A percentile compares a stretch with the other conserved stretches of the same genome.
Evolutionary conservation across 805 yeast species (phyloP).

Genomic region (Ogataea nonfermentans): DNA sequence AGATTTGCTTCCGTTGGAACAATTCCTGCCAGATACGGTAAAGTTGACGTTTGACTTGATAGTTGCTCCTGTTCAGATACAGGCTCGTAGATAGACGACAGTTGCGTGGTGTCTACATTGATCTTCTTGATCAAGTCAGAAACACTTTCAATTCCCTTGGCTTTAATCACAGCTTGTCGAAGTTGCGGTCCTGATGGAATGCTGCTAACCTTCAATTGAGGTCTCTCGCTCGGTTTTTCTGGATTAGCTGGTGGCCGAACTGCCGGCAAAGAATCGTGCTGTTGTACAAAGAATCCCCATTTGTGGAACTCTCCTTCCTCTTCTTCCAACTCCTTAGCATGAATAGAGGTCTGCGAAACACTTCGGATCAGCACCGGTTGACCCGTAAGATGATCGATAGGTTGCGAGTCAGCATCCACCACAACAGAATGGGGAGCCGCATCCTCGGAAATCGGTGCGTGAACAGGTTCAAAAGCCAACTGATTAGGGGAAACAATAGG

Average conservation of each 20-base stretch:
- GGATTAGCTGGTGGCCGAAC: slow-evolving; percentile 9
- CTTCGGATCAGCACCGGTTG: slow-evolving; percentile 66
- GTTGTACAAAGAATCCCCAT: slow-evolving; percentile 79
- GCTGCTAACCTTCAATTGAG: slow-evolving; percentile 29
- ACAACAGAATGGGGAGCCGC: slow-evolving; percentile 69
- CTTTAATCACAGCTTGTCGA: slow-evolving; percentile 63
- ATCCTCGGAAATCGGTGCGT: slow-evolving; percentile 17
- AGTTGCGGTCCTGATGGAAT: slow-evolving; percentile 56
- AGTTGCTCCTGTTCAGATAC: slow-evolving; percentile 1
- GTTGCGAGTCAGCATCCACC: slow-evolving; percentile 56
- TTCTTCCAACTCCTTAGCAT: slow-evolving; percentile 75
- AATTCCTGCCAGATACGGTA: not conserved
- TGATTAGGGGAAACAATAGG: slow-evolving; percentile 50
- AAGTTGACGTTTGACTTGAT: not conserved
- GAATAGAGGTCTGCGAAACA: slow-evolving; percentile 59
- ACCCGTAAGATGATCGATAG: slow-evolving; percentile 70
- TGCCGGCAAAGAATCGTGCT: slow-evolving; percentile 40
- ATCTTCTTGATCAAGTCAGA: slow-evolving; percentile 66
- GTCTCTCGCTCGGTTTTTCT: slow-evolving; percentile 8
- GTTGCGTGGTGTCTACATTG: slow-evolving; percentile 42
- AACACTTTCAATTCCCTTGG: slow-evolving; percentile 72
- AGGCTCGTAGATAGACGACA: slow-evolving; percentile 27
- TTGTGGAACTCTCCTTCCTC: slow-evolving; percentile 93
- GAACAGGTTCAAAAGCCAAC: slow-evolving; percentile 14
- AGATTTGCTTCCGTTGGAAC: not conserved